Evolutionary conservation across 2,329 filamentous ascomycete species (phyloP).

Genomic region (Furcasterigmium sp.): DNA sequence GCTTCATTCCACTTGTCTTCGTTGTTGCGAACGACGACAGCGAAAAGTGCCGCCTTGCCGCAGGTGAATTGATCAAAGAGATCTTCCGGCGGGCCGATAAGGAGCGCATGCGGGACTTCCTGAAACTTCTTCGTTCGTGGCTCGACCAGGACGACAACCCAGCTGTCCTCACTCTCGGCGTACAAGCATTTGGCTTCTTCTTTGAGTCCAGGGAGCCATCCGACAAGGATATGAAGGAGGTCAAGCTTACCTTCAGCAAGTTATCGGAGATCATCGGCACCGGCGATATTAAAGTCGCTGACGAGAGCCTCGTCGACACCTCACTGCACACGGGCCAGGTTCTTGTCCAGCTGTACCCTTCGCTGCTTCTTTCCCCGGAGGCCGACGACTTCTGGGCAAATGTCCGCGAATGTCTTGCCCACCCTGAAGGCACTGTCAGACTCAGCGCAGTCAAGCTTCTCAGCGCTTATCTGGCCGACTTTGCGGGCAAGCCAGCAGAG

Average conservation of each 20-base stretch:
- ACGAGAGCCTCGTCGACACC: slow-evolving; percentile 71
- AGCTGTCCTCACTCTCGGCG: slow-evolving; percentile 64
- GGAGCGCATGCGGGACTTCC: slow-evolving; percentile 65
- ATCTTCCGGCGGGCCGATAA: slow-evolving; percentile 74
- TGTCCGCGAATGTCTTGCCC: slow-evolving; percentile 64
- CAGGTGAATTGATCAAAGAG: slow-evolving; percentile 72
- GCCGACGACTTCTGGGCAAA: slow-evolving; percentile 65
- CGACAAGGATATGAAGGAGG: slow-evolving; percentile 60
- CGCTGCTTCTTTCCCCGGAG: slow-evolving; percentile 54
- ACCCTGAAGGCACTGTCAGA: slow-evolving; percentile 70
- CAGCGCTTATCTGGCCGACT: slow-evolving; percentile 73
- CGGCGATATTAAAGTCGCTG: slow-evolving; percentile 45
- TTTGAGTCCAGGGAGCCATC: slow-evolving; percentile 63
- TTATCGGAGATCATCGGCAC: slow-evolving; percentile 48
- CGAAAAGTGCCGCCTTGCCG: slow-evolving; percentile 76
- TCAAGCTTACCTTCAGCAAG: slow-evolving; percentile 54
- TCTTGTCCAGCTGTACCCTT: slow-evolving; percentile 62
- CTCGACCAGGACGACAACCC: slow-evolving; percentile 68
- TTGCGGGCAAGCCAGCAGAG: slow-evolving; percentile 57
- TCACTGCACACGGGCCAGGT: slow-evolving; percentile 65
- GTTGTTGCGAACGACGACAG: slow-evolving; percentile 86
- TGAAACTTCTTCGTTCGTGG: slow-evolving; percentile 70
- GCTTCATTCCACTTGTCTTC: slow-evolving; percentile 83
- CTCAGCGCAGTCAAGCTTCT: slow-evolving; percentile 69
- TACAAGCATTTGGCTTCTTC: slow-evolving; percentile 80